phyloP scores from a whole-genome alignment of 352 stramenopile genomes.

The Phytophthora capsici region DNA sequence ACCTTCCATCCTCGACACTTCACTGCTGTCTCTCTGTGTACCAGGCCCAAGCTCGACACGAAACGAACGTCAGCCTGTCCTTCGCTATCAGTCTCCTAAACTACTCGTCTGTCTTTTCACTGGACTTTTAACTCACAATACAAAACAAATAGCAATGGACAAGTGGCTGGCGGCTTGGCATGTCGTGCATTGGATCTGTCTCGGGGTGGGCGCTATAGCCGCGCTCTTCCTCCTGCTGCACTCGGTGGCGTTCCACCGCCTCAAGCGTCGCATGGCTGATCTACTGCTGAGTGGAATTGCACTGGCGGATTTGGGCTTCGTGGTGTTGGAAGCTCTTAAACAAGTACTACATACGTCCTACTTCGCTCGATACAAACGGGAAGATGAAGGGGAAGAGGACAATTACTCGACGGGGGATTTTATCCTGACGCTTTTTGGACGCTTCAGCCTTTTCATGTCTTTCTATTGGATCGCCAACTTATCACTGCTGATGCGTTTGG shows the following conservation, averaged over 20 bases:
- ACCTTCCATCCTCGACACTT: background rate
- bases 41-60: background rate
- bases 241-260: conserved; percentile 59
- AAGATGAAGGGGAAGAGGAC: conserved; percentile 6
- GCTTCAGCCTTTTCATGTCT: conserved; percentile 79
- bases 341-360: conserved; percentile 55
- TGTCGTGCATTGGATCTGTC: conserved; percentile 57
- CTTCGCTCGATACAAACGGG: conserved; percentile 41
- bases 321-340: conserved; percentile 54
- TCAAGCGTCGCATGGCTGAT: conserved; percentile 75
- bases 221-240: conserved; percentile 70
- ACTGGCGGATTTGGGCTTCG: conserved; percentile 61
- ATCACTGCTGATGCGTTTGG: conserved; percentile 72
- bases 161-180: conserved; percentile 54
- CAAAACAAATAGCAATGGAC: conserved; percentile 1
- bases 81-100: background rate
- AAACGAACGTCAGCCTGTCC: background rate
- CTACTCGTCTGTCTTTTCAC: background rate
- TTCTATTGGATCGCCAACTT: conserved; percentile 76
- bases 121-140: conserved; percentile 1
- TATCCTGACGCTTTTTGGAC: conserved; percentile 49
- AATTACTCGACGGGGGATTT: conserved; percentile 21
- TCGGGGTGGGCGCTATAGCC: conserved; percentile 40
- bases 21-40: conserved; percentile 3
- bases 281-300: conserved; percentile 73